phyloP scores from a whole-genome alignment of 2,329 filamentous ascomycete genomes.

The Claviceps sorghi region DNA sequence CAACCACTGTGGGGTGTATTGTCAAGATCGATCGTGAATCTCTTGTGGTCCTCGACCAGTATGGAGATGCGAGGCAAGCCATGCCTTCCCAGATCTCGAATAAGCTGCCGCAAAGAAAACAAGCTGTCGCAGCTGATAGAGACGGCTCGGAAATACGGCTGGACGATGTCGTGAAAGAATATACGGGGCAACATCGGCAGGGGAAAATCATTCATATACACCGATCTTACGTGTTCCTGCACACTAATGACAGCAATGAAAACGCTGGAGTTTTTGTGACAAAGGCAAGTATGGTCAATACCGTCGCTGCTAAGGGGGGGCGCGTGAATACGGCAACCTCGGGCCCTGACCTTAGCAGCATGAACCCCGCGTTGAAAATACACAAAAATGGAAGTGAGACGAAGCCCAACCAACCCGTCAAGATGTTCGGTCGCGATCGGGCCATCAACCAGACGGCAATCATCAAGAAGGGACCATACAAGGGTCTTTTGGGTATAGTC shows the following conservation, averaged over 20 bases:
- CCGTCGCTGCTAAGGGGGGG: conserved; percentile 87
- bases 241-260: conserved; percentile 70
- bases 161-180: conserved; percentile 86
- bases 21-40: conserved; percentile 93
- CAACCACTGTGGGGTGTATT: conserved; percentile 81
- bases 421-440: conserved; percentile 65
- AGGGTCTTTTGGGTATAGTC: conserved; percentile 86
- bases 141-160: conserved; percentile 84
- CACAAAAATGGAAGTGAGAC: conserved; percentile 42
- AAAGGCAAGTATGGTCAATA: conserved; percentile 71
- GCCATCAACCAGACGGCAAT: conserved; percentile 85
- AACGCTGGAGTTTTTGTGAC: conserved; percentile 85
- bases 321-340: conserved; percentile 45
- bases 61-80: conserved; percentile 65
- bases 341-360: conserved; percentile 71
- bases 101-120: conserved; percentile 67
- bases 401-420: conserved; percentile 47
- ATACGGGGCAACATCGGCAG: conserved; percentile 67
- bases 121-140: conserved; percentile 80
- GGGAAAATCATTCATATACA: conserved; percentile 91
- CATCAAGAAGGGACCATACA: conserved; percentile 75
- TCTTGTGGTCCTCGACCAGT: conserved; percentile 78
- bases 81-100: conserved; percentile 87
- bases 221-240: conserved; percentile 79
- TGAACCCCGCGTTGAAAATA: conserved; percentile 81